A percentile compares a stretch with the other conserved stretches of the same genome.
Conservation (phyloP, 1,139 yeast genomes). For the Trichomonascaceae sp. region DNA sequence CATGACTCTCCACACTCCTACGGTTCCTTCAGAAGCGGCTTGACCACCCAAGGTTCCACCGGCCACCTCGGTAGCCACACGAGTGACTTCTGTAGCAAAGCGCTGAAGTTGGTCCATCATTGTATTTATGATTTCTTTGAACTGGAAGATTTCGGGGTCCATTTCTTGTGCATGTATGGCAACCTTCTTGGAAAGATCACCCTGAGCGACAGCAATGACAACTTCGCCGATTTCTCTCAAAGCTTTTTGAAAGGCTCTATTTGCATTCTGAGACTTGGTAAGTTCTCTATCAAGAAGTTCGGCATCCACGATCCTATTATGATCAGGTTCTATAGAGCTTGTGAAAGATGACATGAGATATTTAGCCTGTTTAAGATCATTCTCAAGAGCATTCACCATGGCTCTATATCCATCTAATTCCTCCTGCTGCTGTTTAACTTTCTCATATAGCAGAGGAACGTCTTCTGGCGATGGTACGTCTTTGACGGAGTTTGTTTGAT, state of each 20-base stretch:
- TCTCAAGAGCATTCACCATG: constrained; percentile 35
- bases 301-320: constrained; percentile 29
- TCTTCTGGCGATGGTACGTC: constrained; percentile 3
- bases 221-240: constrained; percentile 75
- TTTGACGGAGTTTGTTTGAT: background rate
- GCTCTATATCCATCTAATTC: constrained; percentile 34
- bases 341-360: constrained; percentile 33
- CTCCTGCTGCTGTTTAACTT: constrained; percentile 34
- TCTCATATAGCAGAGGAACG: constrained; percentile 23
- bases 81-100: constrained; percentile 75
- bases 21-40: constrained; percentile 75
- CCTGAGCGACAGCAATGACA: constrained; percentile 78
- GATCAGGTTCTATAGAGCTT: constrained; percentile 32
- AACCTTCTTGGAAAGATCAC: constrained; percentile 74
- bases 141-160: constrained; percentile 66
- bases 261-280: constrained; percentile 54
- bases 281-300: constrained; percentile 37
- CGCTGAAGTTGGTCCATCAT: constrained; percentile 85
- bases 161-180: constrained; percentile 64
- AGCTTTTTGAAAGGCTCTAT: constrained; percentile 71
- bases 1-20: constrained; percentile 79
- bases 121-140: constrained; percentile 74
- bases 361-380: constrained; percentile 33
- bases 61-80: constrained; percentile 84
- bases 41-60: constrained; percentile 87